These are phyloP conservation scores for Fusarium haematococcum DNA, from an alignment of 2,329 filamentous ascomycete species.

Conservation along the genomic window DNA sequence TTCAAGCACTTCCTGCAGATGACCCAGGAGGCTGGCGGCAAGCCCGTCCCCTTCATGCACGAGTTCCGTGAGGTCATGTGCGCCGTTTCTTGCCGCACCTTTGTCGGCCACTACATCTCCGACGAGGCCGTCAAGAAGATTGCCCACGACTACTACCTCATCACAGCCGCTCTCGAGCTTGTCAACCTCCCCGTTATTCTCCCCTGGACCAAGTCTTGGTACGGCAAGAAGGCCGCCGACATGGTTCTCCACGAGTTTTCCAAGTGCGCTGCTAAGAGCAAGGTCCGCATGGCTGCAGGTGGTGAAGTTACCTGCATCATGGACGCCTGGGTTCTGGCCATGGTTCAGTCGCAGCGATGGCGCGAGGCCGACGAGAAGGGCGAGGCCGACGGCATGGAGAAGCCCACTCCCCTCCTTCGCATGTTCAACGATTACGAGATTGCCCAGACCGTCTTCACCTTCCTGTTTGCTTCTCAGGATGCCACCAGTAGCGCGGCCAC, in stretches of 20 bases:
- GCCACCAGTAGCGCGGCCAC: conserved; percentile 93
- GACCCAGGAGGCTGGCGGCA: conserved; percentile 76
- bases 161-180: conserved; percentile 93
- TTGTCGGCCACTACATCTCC: conserved; percentile 94
- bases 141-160: conserved; percentile 95
- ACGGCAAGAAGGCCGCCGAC: conserved; percentile 94
- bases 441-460: conserved; percentile 92
- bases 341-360: conserved; percentile 87
- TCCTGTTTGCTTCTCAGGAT: conserved; percentile 97
- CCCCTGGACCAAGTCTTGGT: conserved; percentile 95
- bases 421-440: conserved; percentile 93
- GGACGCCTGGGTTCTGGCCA: conserved; percentile 92
- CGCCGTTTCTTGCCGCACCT: conserved; percentile 94
- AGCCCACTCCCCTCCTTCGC: conserved; percentile 85
- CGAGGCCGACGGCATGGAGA: conserved; percentile 76
- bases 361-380: conserved; percentile 82
- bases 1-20: conserved; percentile 82
- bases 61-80: conserved; percentile 95
- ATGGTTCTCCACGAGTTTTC: conserved; percentile 91
- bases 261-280: conserved; percentile 93
- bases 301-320: conserved; percentile 92
- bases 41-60: conserved; percentile 88
- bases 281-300: conserved; percentile 89
- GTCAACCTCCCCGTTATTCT: conserved; percentile 99
- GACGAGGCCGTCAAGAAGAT: conserved; percentile 93